phyloP scores from a whole-genome alignment of 345 rosid species.

The Limnanthes douglasii region DNA sequence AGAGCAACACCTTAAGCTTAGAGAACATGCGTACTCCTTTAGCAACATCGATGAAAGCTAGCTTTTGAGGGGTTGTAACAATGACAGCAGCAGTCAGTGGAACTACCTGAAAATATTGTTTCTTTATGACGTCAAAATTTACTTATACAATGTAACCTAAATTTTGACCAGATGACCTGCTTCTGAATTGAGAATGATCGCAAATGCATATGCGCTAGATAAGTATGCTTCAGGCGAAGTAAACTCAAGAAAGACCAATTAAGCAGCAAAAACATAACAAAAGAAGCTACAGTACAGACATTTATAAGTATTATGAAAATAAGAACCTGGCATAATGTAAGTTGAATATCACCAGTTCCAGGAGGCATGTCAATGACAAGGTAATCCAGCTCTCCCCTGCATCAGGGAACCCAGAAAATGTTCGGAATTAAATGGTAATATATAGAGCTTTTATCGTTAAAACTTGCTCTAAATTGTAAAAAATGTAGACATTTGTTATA shows the following conservation, averaged over 20 bases:
- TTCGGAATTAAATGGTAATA: no score
- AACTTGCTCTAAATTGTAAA: not conserved
- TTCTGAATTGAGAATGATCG: no score
- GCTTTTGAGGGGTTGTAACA: constrained; percentile 95
- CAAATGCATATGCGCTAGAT: no score
- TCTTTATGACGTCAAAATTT: no score
- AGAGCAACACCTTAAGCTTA: constrained; percentile 58
- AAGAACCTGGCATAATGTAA: constrained; percentile 85
- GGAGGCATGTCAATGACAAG: constrained; percentile 99
- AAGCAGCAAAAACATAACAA: no score
- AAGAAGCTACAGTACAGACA: no score
- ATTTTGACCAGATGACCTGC: no score
- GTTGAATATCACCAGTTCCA: constrained; percentile 97
- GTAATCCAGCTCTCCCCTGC: constrained; percentile 98
- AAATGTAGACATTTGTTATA: no score
- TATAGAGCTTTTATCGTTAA: no score
- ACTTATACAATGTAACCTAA: no score
- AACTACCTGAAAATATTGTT: constrained; percentile 76
- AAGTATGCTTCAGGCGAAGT: no score
- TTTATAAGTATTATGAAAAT: constrained; percentile 1
- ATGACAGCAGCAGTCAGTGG: constrained; percentile 93
- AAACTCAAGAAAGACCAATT: no score
- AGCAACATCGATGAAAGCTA: constrained; percentile 92
- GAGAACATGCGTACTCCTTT: constrained; percentile 99
- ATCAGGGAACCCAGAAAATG: not conserved